Conservation (phyloP, 306 rosid species). For the Glycine tomentella region DNA sequence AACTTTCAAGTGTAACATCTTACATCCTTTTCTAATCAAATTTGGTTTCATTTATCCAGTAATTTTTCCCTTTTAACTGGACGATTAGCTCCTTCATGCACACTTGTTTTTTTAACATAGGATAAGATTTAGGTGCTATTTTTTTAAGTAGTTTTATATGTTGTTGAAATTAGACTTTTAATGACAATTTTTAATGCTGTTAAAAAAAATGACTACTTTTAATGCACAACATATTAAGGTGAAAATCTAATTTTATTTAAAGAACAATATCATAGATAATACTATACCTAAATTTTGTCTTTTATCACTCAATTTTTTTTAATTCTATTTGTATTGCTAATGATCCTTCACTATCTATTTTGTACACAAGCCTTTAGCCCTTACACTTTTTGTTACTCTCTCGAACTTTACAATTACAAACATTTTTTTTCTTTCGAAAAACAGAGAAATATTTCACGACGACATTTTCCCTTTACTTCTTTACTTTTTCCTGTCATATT, state of each 20-base stretch:
- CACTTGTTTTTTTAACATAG: no score
- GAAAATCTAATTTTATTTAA: neutral
- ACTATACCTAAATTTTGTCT: neutral
- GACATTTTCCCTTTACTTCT: no score
- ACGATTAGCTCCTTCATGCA: no score
- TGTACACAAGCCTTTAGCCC: neutral
- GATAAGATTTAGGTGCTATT: no score
- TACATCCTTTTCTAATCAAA: neutral
- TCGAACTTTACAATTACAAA: neutral
- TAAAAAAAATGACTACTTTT: neutral
- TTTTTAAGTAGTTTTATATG: no score
- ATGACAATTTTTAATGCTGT: neutral
- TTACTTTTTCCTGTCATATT: neutral
- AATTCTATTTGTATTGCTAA: no score
- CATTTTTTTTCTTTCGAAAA: neutral
- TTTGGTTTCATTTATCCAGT: no score
- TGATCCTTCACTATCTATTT: neutral
- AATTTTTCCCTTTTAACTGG: no score
- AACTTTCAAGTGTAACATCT: neutral
- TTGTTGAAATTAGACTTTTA: neutral
- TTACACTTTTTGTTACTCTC: neutral
- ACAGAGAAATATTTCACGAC: neutral
- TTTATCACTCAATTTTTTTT: no score
- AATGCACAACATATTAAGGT: no score
- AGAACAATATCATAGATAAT: neutral